phyloP scores from a whole-genome alignment of 106 monocot species.

The Alisma plantagoaquatica region DNA sequence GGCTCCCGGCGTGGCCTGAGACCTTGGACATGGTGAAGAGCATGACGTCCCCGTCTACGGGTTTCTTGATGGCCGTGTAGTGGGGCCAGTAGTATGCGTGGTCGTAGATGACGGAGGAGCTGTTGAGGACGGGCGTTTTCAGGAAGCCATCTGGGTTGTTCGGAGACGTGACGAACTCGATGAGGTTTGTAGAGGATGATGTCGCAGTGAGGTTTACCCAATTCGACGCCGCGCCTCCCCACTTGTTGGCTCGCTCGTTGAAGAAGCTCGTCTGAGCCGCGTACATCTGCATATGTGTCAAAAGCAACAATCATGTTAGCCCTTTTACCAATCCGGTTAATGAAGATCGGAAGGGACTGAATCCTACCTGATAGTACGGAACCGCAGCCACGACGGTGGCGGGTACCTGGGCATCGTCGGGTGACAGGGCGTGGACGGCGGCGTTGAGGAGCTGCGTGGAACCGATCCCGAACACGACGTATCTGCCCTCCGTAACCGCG shows the following conservation, averaged over 20 bases:
- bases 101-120: constrained; percentile 47
- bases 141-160: constrained; percentile 59
- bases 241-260: constrained; percentile 28
- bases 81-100: constrained; percentile 87
- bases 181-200: constrained; percentile 16
- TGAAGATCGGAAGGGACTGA: too few species aligned
- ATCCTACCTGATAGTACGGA: constrained; percentile 39
- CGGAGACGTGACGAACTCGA: constrained; percentile 87
- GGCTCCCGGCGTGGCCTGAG: constrained; percentile 75
- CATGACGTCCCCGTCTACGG: constrained; percentile 70
- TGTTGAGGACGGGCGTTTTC: constrained; percentile 26
- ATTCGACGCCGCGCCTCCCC: constrained; percentile 41
- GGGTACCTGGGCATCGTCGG: constrained; percentile 14
- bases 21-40: constrained; percentile 58
- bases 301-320: not conserved
- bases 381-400: constrained; percentile 48
- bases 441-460: constrained; percentile 77
- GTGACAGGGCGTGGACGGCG: constrained; percentile 47
- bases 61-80: constrained; percentile 40
- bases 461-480: constrained; percentile 57
- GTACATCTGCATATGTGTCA: constrained; percentile 29
- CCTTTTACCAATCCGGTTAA: not conserved
- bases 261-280: constrained; percentile 41
- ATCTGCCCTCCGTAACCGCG: constrained; percentile 41
- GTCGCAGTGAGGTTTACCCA: constrained; percentile 20